Percentiles rank a stretch among this genome's conserved stretches.
phyloP scores from a whole-genome alignment of 805 yeast genomes.

The Yarrowia osloensis region DNA sequence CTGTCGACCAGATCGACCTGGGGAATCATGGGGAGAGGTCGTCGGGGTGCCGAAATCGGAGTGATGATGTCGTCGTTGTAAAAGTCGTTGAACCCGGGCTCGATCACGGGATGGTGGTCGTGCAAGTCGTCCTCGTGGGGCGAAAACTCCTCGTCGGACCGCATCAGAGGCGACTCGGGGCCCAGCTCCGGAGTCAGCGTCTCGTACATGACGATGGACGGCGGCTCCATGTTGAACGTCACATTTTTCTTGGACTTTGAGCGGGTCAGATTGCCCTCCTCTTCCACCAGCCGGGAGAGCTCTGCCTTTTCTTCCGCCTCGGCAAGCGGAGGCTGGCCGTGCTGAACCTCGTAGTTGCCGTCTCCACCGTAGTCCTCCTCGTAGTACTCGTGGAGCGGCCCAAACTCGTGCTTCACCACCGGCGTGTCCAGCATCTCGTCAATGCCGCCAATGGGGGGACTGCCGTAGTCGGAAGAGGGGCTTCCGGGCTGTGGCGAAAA shows the following conservation, averaged over 20 bases:
- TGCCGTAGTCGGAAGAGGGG: slow-evolving; percentile 15
- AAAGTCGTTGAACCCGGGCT: slow-evolving; percentile 16
- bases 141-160: slow-evolving; percentile 7
- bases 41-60: slow-evolving; percentile 21
- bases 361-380: background rate
- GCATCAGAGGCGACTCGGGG: slow-evolving; percentile 8
- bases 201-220: slow-evolving; percentile 24
- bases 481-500: slow-evolving; percentile 25
- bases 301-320: background rate
- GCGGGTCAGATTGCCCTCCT: slow-evolving; percentile 16
- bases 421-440: background rate
- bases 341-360: slow-evolving; percentile 1
- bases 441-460: slow-evolving; percentile 1
- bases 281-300: background rate
- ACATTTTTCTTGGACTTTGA: slow-evolving; percentile 29
- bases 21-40: slow-evolving; percentile 29
- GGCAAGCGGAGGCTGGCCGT: background rate
- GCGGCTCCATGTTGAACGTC: slow-evolving; percentile 28
- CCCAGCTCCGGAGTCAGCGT: slow-evolving; percentile 24
- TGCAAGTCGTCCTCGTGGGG: slow-evolving; percentile 16
- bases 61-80: slow-evolving; percentile 27
- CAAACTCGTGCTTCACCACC: slow-evolving; percentile 1
- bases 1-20: background rate
- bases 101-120: slow-evolving; percentile 16
- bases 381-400: background rate